Percentiles rank a stretch among this genome's conserved stretches.
These are phyloP conservation scores for Eucalyptus shirleyi DNA, from an alignment of 345 rosid species.

Conservation along the genomic window DNA sequence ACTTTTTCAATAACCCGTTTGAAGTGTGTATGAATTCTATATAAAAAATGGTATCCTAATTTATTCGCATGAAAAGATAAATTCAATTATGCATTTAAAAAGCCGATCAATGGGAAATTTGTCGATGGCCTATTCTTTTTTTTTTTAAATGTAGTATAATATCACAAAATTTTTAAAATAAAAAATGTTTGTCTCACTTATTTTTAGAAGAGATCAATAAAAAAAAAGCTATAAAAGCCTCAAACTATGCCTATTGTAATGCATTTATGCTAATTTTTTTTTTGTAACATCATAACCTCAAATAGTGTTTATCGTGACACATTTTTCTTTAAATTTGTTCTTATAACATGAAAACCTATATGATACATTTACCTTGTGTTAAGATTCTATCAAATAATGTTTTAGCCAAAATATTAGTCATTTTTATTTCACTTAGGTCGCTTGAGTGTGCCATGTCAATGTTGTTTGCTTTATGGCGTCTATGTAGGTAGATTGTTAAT, in stretches of 20 bases:
- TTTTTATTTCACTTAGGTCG: no score
- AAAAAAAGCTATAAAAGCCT: neutral
- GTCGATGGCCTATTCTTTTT: neutral
- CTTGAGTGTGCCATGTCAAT: neutral
- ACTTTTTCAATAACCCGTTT: neutral
- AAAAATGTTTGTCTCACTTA: neutral
- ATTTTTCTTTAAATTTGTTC: no score
- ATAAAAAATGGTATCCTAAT: neutral
- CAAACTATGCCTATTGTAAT: no score
- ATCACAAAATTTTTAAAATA: neutral
- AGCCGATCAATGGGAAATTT: neutral
- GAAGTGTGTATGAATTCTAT: neutral
- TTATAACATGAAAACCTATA: neutral
- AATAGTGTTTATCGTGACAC: neutral
- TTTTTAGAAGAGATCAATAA: neutral
- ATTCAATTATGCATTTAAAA: neutral
- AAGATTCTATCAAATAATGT: no score
- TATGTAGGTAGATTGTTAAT: no score
- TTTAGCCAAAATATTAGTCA: accelerated
- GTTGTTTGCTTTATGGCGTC: no score
- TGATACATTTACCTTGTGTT: neutral
- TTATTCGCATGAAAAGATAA: neutral
- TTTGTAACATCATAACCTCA: neutral
- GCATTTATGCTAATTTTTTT: no score
- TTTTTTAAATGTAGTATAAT: no score